Evolutionary conservation across 2,329 filamentous ascomycete species (phyloP).

Genomic region (Beauveria bassiana): DNA sequence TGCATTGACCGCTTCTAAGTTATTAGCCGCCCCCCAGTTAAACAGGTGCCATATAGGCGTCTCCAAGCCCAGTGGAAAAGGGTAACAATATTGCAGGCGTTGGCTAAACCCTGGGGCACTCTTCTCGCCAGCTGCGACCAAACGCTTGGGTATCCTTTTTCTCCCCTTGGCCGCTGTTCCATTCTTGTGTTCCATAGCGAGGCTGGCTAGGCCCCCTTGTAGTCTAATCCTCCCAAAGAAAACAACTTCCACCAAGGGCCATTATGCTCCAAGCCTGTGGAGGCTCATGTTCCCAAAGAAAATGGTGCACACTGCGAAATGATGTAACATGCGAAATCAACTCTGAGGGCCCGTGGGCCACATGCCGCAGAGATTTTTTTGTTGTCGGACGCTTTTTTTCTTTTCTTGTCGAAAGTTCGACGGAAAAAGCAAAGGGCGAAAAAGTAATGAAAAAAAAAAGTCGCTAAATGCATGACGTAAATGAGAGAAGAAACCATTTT

Average conservation of each 20-base stretch:
- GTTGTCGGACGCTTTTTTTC: conserved; percentile 24
- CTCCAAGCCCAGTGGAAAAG: conserved; percentile 2
- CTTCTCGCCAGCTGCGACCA: conserved; percentile 1
- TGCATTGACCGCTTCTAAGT: conserved; percentile 5
- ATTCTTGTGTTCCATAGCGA: conserved; percentile 26
- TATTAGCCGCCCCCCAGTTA: conserved; percentile 1
- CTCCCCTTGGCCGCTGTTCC: conserved; percentile 19
- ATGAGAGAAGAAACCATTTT: conserved; percentile 28
- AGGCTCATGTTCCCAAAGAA: conserved; percentile 11
- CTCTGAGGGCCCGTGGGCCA: conserved; percentile 29
- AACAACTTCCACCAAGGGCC: conserved; percentile 8
- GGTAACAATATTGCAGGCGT: conserved; percentile 1
- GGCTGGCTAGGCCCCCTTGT: conserved; percentile 23
- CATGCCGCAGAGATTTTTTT: conserved; percentile 26
- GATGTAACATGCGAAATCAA: conserved; percentile 19
- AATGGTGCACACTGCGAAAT: conserved; percentile 6
- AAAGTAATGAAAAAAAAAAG: conserved; percentile 23
- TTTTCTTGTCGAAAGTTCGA: conserved; percentile 23
- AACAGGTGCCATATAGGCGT: not conserved
- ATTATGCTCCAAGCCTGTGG: conserved; percentile 14
- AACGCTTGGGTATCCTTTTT: conserved; percentile 13
- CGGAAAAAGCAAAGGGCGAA: conserved; percentile 13
- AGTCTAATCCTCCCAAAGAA: conserved; percentile 17
- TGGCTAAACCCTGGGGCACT: not conserved
- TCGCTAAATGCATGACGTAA: conserved; percentile 41